phyloP scores from a whole-genome alignment of 176 grass and related monocot genomes.

The Microstegium vimineum region DNA sequence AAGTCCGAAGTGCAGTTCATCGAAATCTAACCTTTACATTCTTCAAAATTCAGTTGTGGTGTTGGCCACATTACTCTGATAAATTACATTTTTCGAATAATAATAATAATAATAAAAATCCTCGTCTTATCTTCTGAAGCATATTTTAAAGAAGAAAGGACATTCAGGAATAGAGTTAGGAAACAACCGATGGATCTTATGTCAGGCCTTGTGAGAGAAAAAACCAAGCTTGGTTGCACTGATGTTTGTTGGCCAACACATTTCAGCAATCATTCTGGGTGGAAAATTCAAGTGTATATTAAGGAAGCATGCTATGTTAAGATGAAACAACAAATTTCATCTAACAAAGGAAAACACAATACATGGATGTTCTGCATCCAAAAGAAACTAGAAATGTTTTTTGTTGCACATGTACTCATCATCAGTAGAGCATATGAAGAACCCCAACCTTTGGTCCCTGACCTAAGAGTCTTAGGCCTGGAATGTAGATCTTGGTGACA shows the following conservation, averaged over 20 bases:
- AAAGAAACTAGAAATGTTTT: background rate
- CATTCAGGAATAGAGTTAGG: background rate
- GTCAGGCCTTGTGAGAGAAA: background rate
- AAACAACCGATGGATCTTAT: background rate
- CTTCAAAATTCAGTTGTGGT: too few relatives aligned
- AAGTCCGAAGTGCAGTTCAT: too few relatives aligned
- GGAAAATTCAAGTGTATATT: background rate
- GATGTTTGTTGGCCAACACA: background rate
- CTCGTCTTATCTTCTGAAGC: background rate
- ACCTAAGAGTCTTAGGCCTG: too few relatives aligned
- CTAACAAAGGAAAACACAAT: too few relatives aligned
- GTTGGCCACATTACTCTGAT: background rate
- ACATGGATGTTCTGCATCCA: background rate
- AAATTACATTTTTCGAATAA: background rate
- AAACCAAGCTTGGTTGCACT: too few relatives aligned
- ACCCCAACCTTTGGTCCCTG: slow-evolving; percentile 49
- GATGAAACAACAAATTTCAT: background rate
- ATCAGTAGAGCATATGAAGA: slow-evolving; percentile 18
- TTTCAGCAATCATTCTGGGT: background rate
- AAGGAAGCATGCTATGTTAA: background rate
- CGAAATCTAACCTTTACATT: too few relatives aligned
- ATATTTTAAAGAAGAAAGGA: background rate
- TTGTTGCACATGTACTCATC: background rate
- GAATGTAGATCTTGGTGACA: background rate
- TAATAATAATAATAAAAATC: too few relatives aligned